Evolutionary conservation across 1,284 basidiomycete genomes (phyloP).

Genomic region (Irpex sp.): DNA sequence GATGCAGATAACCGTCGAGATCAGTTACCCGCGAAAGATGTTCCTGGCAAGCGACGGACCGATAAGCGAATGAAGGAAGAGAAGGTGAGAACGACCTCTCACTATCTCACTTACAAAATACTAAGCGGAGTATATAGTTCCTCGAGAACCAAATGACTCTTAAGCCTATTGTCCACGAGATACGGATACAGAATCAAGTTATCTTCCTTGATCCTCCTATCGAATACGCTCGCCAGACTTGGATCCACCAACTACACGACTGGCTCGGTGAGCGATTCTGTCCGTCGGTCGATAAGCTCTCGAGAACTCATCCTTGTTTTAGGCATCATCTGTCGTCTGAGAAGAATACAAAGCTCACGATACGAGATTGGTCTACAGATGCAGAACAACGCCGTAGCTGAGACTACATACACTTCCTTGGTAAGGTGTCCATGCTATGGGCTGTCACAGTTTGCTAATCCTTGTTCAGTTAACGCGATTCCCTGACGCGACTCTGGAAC

Average conservation of each 20-base stretch:
- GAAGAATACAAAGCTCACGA: constrained; percentile 88
- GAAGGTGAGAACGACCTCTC: constrained; percentile 43
- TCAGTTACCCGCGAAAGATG: constrained; percentile 39
- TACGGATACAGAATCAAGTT: constrained; percentile 97
- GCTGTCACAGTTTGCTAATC: background rate
- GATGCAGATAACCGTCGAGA: constrained; percentile 64
- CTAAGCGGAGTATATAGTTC: constrained; percentile 35
- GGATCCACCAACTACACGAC: constrained; percentile 90
- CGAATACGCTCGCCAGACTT: constrained; percentile 88
- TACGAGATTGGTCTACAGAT: constrained; percentile 95
- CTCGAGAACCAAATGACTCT: constrained; percentile 69
- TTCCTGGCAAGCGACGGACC: constrained; percentile 55
- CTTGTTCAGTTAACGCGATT: constrained; percentile 68
- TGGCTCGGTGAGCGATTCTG: constrained; percentile 67
- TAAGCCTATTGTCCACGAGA: constrained; percentile 88
- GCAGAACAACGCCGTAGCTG: constrained; percentile 57
- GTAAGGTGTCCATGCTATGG: constrained; percentile 40
- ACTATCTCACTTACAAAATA: background rate
- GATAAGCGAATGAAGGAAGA: constrained; percentile 72
- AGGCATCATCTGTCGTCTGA: constrained; percentile 87
- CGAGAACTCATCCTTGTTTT: constrained; percentile 1
- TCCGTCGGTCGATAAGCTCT: background rate
- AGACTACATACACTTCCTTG: constrained; percentile 81
- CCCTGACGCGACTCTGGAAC: constrained; percentile 70
- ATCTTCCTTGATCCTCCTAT: constrained; percentile 98